Percentiles rank a stretch among this genome's conserved stretches.
Evolutionary conservation across 805 yeast species (phyloP).

Genomic region (Kodamaea kakaduensis): DNA sequence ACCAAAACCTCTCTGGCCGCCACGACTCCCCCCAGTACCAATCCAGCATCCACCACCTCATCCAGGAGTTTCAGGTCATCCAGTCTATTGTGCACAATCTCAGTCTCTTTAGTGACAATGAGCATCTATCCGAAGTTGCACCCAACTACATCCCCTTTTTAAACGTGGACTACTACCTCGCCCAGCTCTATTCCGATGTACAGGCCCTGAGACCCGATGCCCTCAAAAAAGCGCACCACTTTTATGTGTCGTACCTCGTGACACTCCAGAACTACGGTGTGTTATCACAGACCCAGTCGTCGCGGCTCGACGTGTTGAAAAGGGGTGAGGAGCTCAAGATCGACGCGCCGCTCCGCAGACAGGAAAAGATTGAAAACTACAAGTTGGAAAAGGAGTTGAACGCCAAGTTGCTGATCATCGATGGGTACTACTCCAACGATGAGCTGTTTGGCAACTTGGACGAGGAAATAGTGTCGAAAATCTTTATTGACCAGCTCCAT

Average conservation of each 20-base stretch:
- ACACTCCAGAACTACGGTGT: slow-evolving; percentile 21
- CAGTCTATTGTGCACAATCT: slow-evolving; percentile 42
- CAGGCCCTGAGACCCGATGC: slow-evolving; percentile 25
- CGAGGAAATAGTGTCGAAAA: slow-evolving; percentile 59
- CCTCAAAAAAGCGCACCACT: slow-evolving; percentile 32
- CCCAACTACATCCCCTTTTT: slow-evolving; percentile 61
- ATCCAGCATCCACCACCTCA: slow-evolving; percentile 25
- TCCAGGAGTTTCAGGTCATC: slow-evolving; percentile 44
- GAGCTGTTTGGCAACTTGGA: slow-evolving; percentile 38
- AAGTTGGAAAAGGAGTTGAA: slow-evolving; percentile 55
- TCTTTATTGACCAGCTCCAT: slow-evolving; percentile 54
- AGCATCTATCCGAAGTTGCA: slow-evolving; percentile 61
- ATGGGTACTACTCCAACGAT: slow-evolving; percentile 21
- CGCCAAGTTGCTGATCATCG: slow-evolving; percentile 39
- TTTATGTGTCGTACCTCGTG: slow-evolving; percentile 33
- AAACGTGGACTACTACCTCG: slow-evolving; percentile 58
- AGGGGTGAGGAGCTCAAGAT: slow-evolving; percentile 39
- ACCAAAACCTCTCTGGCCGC: slow-evolving; percentile 20
- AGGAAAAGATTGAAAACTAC: slow-evolving; percentile 67
- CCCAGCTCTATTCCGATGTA: slow-evolving; percentile 15
- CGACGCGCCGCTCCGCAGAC: slow-evolving; percentile 49
- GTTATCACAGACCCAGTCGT: slow-evolving; percentile 33
- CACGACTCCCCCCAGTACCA: slow-evolving; percentile 45
- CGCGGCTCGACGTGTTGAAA: slow-evolving; percentile 39
- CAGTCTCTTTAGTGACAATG: slow-evolving; percentile 68